Percentiles rank a stretch among this genome's conserved stretches.
phyloP scores from a whole-genome alignment of 2,329 filamentous ascomycete species.

The Trichoderma sp. region DNA sequence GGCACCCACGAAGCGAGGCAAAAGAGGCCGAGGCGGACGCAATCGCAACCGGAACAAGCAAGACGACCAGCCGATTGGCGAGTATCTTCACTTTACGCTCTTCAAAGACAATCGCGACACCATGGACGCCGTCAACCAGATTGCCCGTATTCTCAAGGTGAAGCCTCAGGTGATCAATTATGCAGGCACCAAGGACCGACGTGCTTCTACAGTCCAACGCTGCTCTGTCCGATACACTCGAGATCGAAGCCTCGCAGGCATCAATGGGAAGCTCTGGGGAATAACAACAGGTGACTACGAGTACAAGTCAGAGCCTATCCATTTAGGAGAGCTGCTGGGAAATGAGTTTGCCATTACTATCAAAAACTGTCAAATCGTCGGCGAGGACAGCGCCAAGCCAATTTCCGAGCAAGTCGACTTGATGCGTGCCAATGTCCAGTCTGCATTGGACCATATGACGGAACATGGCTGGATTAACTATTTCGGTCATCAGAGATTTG shows the following conservation, averaged over 20 bases:
- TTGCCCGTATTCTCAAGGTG: conserved; percentile 70
- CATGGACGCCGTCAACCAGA: conserved; percentile 80
- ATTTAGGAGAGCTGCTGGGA: conserved; percentile 78
- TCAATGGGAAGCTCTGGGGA: conserved; percentile 63
- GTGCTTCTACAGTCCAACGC: conserved; percentile 81
- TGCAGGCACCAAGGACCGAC: conserved; percentile 86
- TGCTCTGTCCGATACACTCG: conserved; percentile 60
- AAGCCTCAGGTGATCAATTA: conserved; percentile 71
- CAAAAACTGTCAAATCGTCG: conserved; percentile 70
- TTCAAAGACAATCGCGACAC: conserved; percentile 98
- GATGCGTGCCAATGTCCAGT: conserved; percentile 43
- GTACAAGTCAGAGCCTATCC: conserved; percentile 67
- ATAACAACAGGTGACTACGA: conserved; percentile 76
- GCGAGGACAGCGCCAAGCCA: conserved; percentile 31
- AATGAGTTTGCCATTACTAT: conserved; percentile 94
- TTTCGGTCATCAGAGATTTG: conserved; percentile 95
- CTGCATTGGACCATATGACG: conserved; percentile 64
- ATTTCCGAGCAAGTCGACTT: conserved; percentile 31
- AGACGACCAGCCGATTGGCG: conserved; percentile 41
- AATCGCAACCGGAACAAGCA: conserved; percentile 25
- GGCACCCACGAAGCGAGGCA: conserved; percentile 40
- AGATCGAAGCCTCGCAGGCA: conserved; percentile 57
- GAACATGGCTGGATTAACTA: conserved; percentile 92
- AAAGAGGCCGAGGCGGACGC: conserved; percentile 28
- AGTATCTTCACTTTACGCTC: conserved; percentile 84